These are phyloP conservation scores for Phytophthora fragariaefolia DNA, from an alignment of 352 stramenopile genomes.

Conservation along the genomic window DNA sequence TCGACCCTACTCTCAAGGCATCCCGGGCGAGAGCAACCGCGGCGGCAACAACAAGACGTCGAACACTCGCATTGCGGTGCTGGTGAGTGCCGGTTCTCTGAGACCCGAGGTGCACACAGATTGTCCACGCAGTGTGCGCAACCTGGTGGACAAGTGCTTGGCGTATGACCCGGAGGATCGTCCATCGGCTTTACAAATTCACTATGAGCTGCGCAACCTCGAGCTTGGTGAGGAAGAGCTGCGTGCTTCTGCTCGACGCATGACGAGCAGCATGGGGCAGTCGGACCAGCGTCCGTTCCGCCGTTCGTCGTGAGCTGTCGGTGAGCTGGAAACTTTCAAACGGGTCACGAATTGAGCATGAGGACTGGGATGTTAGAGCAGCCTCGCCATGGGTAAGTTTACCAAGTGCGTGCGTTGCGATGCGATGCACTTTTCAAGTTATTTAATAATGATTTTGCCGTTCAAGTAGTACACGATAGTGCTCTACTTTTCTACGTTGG, in stretches of 20 bases:
- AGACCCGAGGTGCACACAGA: constrained; percentile 53
- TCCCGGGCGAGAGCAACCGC: constrained; percentile 33
- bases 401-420: constrained; percentile 10
- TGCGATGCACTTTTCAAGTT: constrained; percentile 36
- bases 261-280: constrained; percentile 28
- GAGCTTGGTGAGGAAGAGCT: constrained; percentile 36
- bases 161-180: constrained; percentile 56
- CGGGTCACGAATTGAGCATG: constrained; percentile 1
- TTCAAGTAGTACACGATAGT: too few species aligned
- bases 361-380: constrained; percentile 2
- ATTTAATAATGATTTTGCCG: constrained; percentile 33
- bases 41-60: constrained; percentile 38
- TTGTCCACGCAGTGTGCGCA: constrained; percentile 54
- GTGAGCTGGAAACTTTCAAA: background rate
- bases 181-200: constrained; percentile 68
- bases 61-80: constrained; percentile 59
- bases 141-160: constrained; percentile 61
- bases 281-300: constrained; percentile 23
- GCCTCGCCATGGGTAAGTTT: constrained; percentile 6
- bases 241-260: constrained; percentile 28
- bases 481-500: background rate
- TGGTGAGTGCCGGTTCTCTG: constrained; percentile 56
- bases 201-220: constrained; percentile 67
- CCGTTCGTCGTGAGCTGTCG: constrained; percentile 8
- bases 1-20: constrained; percentile 32